Percentiles rank a stretch among this genome's conserved stretches.
These are phyloP conservation scores for Fusarium udum DNA, from an alignment of 2,329 filamentous ascomycete genomes.

Conservation along the genomic window DNA sequence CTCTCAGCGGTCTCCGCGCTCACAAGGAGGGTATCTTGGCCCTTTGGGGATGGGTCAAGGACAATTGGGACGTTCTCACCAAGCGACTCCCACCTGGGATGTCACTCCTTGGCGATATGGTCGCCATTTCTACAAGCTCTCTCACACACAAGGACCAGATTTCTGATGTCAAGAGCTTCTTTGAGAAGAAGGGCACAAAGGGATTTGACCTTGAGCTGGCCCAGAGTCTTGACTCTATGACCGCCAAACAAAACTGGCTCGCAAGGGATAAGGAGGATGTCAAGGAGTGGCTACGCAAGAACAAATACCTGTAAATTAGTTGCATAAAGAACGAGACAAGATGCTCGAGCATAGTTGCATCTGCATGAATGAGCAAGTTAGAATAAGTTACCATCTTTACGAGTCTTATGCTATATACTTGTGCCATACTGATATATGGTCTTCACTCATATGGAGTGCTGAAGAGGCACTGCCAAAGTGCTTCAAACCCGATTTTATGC, in stretches of 20 bases:
- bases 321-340: neutral
- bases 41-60: slow-evolving; percentile 83
- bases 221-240: slow-evolving; percentile 87
- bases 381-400: neutral
- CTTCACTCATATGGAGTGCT: neutral
- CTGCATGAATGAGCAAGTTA: neutral
- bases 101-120: slow-evolving; percentile 85
- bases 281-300: slow-evolving; percentile 58
- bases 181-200: slow-evolving; percentile 80
- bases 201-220: slow-evolving; percentile 87
- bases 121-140: slow-evolving; percentile 81
- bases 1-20: slow-evolving; percentile 79
- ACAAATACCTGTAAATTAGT: slow-evolving; percentile 42
- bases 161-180: slow-evolving; percentile 81
- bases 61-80: slow-evolving; percentile 87
- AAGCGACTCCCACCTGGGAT: slow-evolving; percentile 86
- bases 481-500: neutral
- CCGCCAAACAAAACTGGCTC: slow-evolving; percentile 74
- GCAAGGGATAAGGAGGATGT: slow-evolving; percentile 75
- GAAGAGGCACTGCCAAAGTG: neutral
- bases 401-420: neutral
- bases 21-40: slow-evolving; percentile 82
- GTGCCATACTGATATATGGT: neutral
- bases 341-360: neutral
- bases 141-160: slow-evolving; percentile 83